Conservation (phyloP, 768 basidiomycete species). For the Rhizopogon sp. region DNA sequence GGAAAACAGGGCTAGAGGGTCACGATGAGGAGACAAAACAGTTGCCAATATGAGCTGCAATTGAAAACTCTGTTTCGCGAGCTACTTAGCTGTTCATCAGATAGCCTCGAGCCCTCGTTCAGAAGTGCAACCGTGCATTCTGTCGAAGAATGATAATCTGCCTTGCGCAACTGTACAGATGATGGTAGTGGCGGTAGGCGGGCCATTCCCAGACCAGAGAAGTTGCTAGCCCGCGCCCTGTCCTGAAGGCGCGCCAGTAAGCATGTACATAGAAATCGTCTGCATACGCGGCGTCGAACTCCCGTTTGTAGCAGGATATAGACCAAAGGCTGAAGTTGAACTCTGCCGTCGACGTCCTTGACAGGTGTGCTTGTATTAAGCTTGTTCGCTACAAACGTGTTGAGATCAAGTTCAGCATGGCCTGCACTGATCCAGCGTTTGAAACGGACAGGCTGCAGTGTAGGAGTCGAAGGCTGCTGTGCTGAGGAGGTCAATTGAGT, state of each 20-base stretch:
- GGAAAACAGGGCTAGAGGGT: too few relatives aligned
- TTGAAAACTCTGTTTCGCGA: too few relatives aligned
- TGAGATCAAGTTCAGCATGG: constrained; percentile 48
- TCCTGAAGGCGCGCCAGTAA: neutral
- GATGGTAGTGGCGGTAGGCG: neutral
- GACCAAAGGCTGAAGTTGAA: neutral
- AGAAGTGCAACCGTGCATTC: constrained; percentile 47
- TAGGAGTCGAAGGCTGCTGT: constrained; percentile 15
- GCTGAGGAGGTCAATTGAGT: neutral
- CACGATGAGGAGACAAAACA: too few relatives aligned
- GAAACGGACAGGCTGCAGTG: constrained; percentile 35
- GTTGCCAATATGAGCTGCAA: too few relatives aligned
- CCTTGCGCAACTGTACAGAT: neutral
- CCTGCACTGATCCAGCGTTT: constrained; percentile 50
- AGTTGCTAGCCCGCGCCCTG: neutral
- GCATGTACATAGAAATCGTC: neutral
- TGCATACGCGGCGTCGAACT: neutral
- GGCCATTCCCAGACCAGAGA: neutral
- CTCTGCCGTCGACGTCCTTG: constrained; percentile 10
- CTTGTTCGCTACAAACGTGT: constrained; percentile 38
- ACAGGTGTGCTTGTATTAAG: constrained; percentile 25
- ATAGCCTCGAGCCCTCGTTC: constrained; percentile 51
- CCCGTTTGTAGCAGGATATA: neutral
- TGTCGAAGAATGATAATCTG: constrained; percentile 31
- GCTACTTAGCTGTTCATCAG: constrained; percentile 37